A percentile compares a stretch with the other conserved stretches of the same genome.
These are phyloP conservation scores for Aspergillus sp. DNA, from an alignment of 2,329 filamentous ascomycete genomes.

Conservation along the genomic window DNA sequence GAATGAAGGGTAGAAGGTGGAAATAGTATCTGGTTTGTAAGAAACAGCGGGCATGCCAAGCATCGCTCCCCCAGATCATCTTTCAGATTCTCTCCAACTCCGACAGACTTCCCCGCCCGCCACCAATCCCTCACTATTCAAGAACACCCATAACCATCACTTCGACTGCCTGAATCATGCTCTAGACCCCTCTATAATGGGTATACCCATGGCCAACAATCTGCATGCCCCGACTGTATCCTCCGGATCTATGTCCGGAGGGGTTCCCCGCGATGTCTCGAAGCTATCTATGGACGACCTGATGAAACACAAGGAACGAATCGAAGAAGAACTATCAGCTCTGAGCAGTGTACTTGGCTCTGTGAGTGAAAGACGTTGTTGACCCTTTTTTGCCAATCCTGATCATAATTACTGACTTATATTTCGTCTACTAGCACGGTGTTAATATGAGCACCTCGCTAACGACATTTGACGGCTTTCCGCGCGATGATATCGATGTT, in stretches of 20 bases:
- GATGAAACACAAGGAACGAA: conserved; percentile 76
- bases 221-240: conserved; percentile 70
- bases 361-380: conserved; percentile 51
- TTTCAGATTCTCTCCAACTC: background rate
- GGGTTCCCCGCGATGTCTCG: conserved; percentile 59
- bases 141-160: background rate
- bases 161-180: conserved; percentile 8
- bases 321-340: conserved; percentile 84
- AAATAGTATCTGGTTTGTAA: background rate
- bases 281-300: conserved; percentile 75
- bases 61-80: background rate
- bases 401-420: conserved; percentile 15
- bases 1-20: background rate
- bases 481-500: conserved; percentile 89
- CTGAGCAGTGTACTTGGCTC: conserved; percentile 85
- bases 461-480: conserved; percentile 86
- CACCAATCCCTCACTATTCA: background rate
- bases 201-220: conserved; percentile 61
- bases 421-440: conserved; percentile 66
- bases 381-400: conserved; percentile 2
- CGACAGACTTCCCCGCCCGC: conserved; percentile 1
- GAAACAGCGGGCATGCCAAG: background rate
- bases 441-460: conserved; percentile 90
- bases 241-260: conserved; percentile 71
- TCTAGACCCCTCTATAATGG: conserved; percentile 41